Conservation (phyloP, 305 asterid genomes). For the Fraxinus latifolia region DNA sequence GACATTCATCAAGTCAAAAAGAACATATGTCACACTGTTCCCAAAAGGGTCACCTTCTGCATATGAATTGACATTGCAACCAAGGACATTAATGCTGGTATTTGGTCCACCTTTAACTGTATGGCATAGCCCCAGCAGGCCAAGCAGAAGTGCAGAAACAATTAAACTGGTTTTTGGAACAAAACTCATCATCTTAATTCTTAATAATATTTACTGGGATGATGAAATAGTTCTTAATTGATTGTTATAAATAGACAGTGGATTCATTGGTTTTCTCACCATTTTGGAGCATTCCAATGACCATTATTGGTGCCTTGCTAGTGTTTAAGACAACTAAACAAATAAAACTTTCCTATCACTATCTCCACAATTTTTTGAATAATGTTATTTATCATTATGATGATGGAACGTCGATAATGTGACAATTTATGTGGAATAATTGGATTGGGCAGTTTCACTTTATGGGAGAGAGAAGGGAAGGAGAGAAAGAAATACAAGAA, state of each 20-base stretch:
- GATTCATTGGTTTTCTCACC: not conserved
- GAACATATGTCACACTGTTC: constrained; percentile 8
- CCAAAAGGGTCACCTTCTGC: constrained; percentile 7
- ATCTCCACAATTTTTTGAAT: not conserved
- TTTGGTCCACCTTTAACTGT: constrained; percentile 1
- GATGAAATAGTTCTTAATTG: not conserved
- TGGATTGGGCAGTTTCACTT: too few species aligned
- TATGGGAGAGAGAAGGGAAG: too few species aligned
- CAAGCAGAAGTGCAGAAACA: not conserved
- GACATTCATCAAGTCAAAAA: constrained; percentile 26
- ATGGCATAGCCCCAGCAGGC: not conserved
- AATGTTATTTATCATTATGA: too few species aligned
- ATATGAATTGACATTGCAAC: not conserved
- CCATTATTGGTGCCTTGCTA: not conserved
- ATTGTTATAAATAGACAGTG: not conserved
- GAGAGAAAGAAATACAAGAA: too few species aligned
- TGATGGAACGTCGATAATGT: not conserved
- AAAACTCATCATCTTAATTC: not conserved
- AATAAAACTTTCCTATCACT: not conserved
- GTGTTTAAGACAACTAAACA: not conserved
- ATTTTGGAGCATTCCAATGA: not conserved
- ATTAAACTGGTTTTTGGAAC: not conserved
- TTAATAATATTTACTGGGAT: not conserved
- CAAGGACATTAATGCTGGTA: not conserved
- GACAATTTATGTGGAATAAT: not conserved